These are phyloP conservation scores for Eucalyptus tenuipes DNA, from an alignment of 345 rosid genomes.

Conservation along the genomic window DNA sequence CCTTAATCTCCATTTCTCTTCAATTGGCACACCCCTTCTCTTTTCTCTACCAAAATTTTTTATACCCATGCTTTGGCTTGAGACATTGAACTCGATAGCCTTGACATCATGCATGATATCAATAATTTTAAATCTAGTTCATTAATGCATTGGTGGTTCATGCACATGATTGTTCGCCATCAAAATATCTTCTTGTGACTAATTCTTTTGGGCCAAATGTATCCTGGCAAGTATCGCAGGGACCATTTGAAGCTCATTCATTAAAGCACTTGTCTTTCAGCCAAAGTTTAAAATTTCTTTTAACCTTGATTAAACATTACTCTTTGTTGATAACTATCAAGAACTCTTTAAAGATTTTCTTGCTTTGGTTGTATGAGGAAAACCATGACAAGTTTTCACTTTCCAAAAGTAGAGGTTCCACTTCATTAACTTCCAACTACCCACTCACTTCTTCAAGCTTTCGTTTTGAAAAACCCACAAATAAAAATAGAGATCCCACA, in stretches of 20 bases:
- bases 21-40: background rate
- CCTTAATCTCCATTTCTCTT: background rate
- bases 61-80: background rate
- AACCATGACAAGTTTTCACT: background rate
- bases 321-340: too few species aligned
- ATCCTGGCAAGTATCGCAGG: background rate
- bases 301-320: too few species aligned
- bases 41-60: background rate
- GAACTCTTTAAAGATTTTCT: background rate
- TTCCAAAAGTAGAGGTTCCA: background rate
- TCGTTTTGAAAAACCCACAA: background rate
- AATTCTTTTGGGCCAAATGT: background rate
- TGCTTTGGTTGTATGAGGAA: background rate
- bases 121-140: too few species aligned
- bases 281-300: background rate
- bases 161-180: background rate
- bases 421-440: too few species aligned
- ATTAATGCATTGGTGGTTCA: background rate
- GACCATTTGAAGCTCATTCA: background rate
- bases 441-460: background rate
- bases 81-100: background rate
- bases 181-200: background rate
- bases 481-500: background rate
- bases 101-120: background rate
- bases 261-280: fast-evolving